These are phyloP conservation scores for Maudiozyma serrabonitensis DNA, from an alignment of 805 yeast genomes.

Conservation along the genomic window DNA sequence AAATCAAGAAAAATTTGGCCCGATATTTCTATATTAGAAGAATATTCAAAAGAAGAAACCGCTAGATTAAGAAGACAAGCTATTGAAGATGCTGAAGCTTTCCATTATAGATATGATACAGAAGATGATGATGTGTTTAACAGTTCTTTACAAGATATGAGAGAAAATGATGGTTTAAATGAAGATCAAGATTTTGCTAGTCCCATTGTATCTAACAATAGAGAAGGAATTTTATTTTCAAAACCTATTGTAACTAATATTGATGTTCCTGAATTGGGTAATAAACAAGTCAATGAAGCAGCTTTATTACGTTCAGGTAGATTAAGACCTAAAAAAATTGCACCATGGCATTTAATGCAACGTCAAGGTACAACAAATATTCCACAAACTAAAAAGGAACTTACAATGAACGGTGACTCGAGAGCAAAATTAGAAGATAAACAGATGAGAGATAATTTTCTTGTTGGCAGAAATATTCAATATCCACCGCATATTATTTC, in stretches of 20 bases:
- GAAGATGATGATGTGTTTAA: constrained; percentile 17
- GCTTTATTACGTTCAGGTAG: constrained; percentile 48
- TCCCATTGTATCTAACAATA: not conserved
- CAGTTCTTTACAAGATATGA: not conserved
- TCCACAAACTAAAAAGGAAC: not conserved
- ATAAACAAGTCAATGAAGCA: constrained; percentile 44
- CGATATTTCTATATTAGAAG: constrained; percentile 63
- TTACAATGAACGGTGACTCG: not conserved
- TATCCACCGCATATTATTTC: constrained; percentile 38
- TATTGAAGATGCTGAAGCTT: constrained; percentile 30
- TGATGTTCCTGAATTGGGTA: constrained; percentile 33
- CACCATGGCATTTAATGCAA: constrained; percentile 56
- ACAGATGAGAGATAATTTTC: constrained; percentile 18
- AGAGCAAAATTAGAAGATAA: constrained; percentile 8
- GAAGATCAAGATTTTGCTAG: constrained; percentile 14
- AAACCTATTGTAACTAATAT: constrained; percentile 36
- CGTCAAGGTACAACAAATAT: constrained; percentile 7
- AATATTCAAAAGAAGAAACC: constrained; percentile 63
- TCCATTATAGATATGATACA: constrained; percentile 30
- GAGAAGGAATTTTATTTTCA: constrained; percentile 31
- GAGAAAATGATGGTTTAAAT: constrained; percentile 2
- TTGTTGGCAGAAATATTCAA: constrained; percentile 28
- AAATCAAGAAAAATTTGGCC: constrained; percentile 56
- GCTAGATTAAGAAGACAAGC: constrained; percentile 38
- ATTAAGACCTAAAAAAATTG: constrained; percentile 62